Base-by-base conservation (phyloP, 768 basidiomycete species). In the Mycena floridula region DNA sequence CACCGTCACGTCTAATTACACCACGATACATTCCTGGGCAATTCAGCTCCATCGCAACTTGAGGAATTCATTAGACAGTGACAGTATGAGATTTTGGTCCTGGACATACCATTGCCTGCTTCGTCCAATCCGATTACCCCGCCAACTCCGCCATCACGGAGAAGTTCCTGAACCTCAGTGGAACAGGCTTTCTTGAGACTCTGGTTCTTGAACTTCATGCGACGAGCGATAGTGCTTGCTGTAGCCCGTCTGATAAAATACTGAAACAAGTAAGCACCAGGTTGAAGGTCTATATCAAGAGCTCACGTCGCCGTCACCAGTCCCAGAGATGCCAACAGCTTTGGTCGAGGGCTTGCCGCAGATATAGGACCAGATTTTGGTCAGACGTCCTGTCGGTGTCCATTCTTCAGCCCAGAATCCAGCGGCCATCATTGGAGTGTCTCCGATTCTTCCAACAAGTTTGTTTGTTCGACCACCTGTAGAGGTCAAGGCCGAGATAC, bases 381-480 rank as follows among this genome's bases (percentile, higher is more conserved):
- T 46, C 45, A 58, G 25, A 59, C 56, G 56, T 49, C 61, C 50
- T 51, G 37, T 61, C 45, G 47, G 61, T 44, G 47, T 49, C 88
- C 89, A 91, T 61, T 88, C 81, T 54, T 87, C 87, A 7, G 87
- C 85, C 87, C 87, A 91, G 62, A 82, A 91, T 0, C 89, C 89
- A 11, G 76, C 66, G 4, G 84, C 87, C 77, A 85, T 81, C 23
- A 73, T 59, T 0, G 89, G 88, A 1, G 89, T 91, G 54, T 90
- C 89, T 3, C 89, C 88, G n/a, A 91, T 68, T 4, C 89, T 73
- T 6, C 89, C 89, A 15, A 81, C 82, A 7, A 89, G 70, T 59
- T 92, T 92, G 62, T 92, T 92, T 27, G 87, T 91, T 38, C 67
- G 68, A 1, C 89, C 89, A 26, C 89, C 89, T 0, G 89, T 92